Percentiles rank a stretch among this genome's conserved stretches.
phyloP scores from a whole-genome alignment of 2,329 filamentous ascomycete genomes.

The Cordyceps cateniannulata region DNA sequence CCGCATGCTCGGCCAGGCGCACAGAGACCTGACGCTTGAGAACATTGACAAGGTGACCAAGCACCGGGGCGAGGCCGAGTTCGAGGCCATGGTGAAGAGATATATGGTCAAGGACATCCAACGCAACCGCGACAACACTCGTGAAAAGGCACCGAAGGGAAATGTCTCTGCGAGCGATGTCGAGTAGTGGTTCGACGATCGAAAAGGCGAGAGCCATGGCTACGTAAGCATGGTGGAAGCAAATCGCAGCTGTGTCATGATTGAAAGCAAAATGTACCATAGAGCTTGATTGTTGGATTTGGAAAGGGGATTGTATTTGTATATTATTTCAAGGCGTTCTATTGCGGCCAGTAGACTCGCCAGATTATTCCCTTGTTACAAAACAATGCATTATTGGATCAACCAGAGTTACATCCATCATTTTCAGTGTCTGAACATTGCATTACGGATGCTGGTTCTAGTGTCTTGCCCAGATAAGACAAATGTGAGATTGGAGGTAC shows the following conservation, averaged over 20 bases:
- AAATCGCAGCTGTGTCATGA: not conserved
- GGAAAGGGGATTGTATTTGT: slow-evolving; percentile 3
- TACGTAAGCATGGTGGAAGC: not conserved
- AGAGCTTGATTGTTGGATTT: not conserved
- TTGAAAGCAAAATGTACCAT: not conserved
- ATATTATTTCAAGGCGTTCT: not conserved
- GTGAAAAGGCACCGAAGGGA: not conserved
- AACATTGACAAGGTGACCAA: slow-evolving; percentile 86
- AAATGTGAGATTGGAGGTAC: not conserved
- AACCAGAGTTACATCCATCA: not conserved
- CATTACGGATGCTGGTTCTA: not conserved
- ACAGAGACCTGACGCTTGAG: slow-evolving; percentile 65
- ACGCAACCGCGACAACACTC: not conserved
- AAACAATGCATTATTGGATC: not conserved
- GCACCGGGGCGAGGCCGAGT: slow-evolving; percentile 58
- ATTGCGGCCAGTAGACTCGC: not conserved
- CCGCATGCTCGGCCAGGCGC: slow-evolving; percentile 44
- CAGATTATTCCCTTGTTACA: not conserved
- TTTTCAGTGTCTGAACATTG: not conserved
- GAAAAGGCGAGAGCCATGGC: not conserved
- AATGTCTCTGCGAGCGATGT: not conserved
- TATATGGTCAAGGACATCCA: slow-evolving; percentile 7
- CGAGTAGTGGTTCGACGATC: not conserved
- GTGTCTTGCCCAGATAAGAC: not conserved
- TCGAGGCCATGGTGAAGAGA: slow-evolving; percentile 44